Evolutionary conservation across 805 yeast species (phyloP), one percentile per base, ranked within the genome.

Genomic region (Teunomyces aglyptinius): DNA sequence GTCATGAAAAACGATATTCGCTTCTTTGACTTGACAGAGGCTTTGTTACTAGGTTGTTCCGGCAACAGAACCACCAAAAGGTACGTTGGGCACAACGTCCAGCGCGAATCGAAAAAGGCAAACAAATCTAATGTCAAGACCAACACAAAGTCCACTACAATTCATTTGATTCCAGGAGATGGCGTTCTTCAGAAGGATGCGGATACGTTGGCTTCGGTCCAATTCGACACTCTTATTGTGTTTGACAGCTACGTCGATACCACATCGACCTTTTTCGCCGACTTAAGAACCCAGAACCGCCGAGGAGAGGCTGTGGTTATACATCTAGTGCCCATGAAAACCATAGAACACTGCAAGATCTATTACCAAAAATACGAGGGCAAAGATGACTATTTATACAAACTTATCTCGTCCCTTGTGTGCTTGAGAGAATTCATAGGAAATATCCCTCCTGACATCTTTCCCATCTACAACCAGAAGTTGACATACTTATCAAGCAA

Each of bases 371-470:
- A 52, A 43, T 58, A 44, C 52, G 50, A 54, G 27, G 12, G 58
- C 42, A 51, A 61, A 24, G 54, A 73, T 1, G 55, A 59, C 19
- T 79, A 80, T 53, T 68, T 89, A 38, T 84, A 81, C 51, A 82
- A 81, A 40, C 82, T 86, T 7, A 82, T 91, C 1, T 88, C 96
- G 1, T 89, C 96, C 1, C 76, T 86, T 15, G 96, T 90, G 3
- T 88, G 90, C 26, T 65, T 89, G 43, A 70, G 96, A 56, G 96
- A 86, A 52, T 76, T 83, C 49, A 89, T 86, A 11, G 98, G 98
- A 6, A 78, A 78, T 41, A 63, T 92, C 38, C 94, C 96, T 2
- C 85, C 89, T 0, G 94, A 84, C 57, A 63, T 89, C 41, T 75
- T 86, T 59, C 91, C 94, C 12, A 79, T 87, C 16, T 89, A 85